Evolutionary conservation across 768 basidiomycete species (phyloP), one percentile per base, ranked within the genome.

Genomic region (Dioszegia crocea): DNA sequence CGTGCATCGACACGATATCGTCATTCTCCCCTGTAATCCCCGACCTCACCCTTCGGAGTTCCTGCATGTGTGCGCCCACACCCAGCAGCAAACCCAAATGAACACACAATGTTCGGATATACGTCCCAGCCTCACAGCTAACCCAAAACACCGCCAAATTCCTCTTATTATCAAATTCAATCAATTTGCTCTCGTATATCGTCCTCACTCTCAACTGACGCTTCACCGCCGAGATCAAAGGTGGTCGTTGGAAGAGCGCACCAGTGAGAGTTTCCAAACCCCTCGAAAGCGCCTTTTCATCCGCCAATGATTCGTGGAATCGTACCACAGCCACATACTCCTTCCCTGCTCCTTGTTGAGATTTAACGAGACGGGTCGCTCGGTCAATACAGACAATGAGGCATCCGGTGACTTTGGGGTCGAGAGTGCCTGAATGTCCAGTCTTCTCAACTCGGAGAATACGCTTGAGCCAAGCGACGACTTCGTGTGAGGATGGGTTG

Each of bases 11-110:
- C 60, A 98, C 96, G 71, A 97, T 91, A 67, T 92, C 92, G 74
- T 98, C 94, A 75, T 90, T 92, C 80, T 99, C 96, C 48, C 88
- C 89, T 84, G 97, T 87, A 48, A 93, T 94, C 70, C 96, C 96
- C 74, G 88, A 90, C 64, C 96, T 81, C 14, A 98, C 94, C 68
- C 96, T 81, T 68, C 96, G 83, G 59, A 99, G 83, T 77, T 99
- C 96, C 80, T 99, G 94, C 96, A 99, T 99, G 78, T 99, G 96
- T n/a, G 93, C 96, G 23, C 96, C 96, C 27, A 98, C 94, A 61
- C 96, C 96, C 36, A 97, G 81, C 40, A 99, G 61, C 51, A 99
- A 82, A 59, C 96, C 96, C 54, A 99, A 80, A 79, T 99, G 96
- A 14, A 99, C 96, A 76, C 96, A 99, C 44, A 99, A 83, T 0